Conservation (phyloP, 768 basidiomycete species). For the Pleurotus ostreatus region DNA sequence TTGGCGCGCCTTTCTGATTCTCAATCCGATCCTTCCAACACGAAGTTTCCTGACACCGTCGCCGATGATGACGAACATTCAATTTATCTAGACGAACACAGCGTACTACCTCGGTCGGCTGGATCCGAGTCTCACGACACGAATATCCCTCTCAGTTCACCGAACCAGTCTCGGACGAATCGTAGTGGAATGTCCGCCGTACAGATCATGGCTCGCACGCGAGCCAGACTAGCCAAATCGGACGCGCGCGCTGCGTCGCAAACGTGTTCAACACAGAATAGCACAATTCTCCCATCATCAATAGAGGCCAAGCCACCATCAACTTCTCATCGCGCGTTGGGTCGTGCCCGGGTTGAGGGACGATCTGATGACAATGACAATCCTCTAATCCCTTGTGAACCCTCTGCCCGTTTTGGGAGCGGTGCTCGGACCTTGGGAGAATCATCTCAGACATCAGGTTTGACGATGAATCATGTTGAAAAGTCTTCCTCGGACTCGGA, state of each 20-base stretch:
- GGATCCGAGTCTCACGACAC: constrained; percentile 12
- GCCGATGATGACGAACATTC: neutral
- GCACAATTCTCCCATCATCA: constrained; percentile 1
- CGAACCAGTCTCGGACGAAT: neutral
- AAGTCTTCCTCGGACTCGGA: neutral
- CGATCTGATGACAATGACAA: constrained; percentile 1
- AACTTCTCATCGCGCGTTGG: neutral
- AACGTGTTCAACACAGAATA: neutral
- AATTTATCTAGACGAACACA: neutral
- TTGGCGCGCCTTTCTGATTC: constrained; percentile 24
- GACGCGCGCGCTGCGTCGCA: neutral
- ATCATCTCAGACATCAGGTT: neutral
- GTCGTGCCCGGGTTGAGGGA: neutral
- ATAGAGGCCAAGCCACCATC: neutral
- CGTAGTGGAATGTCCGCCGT: neutral
- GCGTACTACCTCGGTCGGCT: constrained; percentile 9
- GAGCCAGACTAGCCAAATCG: constrained; percentile 17
- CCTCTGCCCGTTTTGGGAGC: neutral
- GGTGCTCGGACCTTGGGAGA: neutral
- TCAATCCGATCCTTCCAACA: neutral
- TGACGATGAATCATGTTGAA: constrained; percentile 10
- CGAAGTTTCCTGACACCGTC: neutral
- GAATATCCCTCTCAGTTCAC: no score
- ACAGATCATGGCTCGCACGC: constrained; percentile 17
- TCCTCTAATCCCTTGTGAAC: neutral